These are phyloP conservation scores for Leccinum longicurvipes DNA, from an alignment of 768 basidiomycete genomes.

Conservation along the genomic window DNA sequence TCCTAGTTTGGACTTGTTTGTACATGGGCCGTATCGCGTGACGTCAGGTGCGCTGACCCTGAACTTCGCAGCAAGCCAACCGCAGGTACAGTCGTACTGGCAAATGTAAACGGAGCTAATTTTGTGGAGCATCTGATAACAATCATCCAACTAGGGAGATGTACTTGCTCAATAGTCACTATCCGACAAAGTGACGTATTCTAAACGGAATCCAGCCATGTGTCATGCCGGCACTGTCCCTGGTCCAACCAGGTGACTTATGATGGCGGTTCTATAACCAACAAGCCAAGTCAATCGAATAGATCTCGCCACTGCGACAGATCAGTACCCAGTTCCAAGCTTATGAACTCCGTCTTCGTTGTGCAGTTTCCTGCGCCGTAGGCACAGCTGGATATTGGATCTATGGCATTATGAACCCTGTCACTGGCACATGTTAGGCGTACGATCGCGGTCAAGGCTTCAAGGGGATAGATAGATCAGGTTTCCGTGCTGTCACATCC, in stretches of 20 bases:
- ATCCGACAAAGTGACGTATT: not conserved
- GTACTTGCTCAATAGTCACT: not conserved
- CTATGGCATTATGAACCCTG: not conserved
- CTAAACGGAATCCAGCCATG: not conserved
- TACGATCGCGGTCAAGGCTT: not conserved
- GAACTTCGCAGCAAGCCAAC: too few species aligned
- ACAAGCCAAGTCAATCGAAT: not conserved
- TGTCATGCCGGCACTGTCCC: not conserved
- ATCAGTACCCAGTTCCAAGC: not conserved
- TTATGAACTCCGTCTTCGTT: not conserved
- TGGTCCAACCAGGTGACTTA: not conserved
- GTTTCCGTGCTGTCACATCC: not conserved
- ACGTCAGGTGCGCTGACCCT: slow-evolving; percentile 22
- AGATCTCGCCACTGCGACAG: not conserved
- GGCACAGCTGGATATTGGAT: not conserved
- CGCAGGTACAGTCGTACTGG: not conserved
- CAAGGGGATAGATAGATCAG: not conserved
- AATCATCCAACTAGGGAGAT: not conserved
- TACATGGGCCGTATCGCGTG: slow-evolving; percentile 7
- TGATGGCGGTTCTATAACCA: not conserved
- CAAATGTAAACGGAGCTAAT: not conserved
- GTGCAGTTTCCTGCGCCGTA: not conserved
- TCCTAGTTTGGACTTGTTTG: slow-evolving; percentile 12
- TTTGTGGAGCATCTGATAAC: not conserved
- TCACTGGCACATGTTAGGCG: not conserved